These are phyloP conservation scores for Penicillium sp. DNA, from an alignment of 2,329 filamentous ascomycete species.

Conservation along the genomic window DNA sequence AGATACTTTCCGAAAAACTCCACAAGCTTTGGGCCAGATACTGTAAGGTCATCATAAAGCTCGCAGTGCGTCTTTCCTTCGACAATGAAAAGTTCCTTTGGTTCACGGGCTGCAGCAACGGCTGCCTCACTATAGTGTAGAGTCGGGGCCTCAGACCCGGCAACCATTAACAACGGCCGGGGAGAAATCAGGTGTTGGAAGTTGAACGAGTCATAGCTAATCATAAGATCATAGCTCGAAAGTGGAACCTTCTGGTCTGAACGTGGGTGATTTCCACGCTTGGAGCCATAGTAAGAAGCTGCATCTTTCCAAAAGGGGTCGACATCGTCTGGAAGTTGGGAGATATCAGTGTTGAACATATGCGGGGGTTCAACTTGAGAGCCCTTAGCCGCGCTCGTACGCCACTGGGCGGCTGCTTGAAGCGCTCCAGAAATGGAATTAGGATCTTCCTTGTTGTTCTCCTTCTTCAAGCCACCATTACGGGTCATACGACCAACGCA, in stretches of 20 bases:
- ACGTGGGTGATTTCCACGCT: conserved; percentile 25
- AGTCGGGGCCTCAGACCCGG: conserved; percentile 19
- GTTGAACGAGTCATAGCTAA: conserved; percentile 30
- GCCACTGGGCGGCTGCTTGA: conserved; percentile 8
- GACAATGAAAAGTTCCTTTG: conserved; percentile 39
- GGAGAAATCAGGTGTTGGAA: conserved; percentile 29
- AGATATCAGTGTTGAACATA: conserved; percentile 14
- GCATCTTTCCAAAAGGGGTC: conserved; percentile 13
- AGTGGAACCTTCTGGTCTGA: conserved; percentile 22
- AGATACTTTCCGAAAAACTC: conserved; percentile 4
- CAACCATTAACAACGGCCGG: conserved; percentile 31
- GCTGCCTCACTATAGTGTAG: conserved; percentile 18
- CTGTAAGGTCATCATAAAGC: conserved; percentile 6
- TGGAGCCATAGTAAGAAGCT: conserved; percentile 27
- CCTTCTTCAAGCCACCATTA: conserved; percentile 14
- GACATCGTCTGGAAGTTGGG: conserved; percentile 1
- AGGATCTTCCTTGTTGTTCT: conserved; percentile 15
- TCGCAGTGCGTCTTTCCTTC: conserved; percentile 36
- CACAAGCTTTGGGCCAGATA: not conserved
- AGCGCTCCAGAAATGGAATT: conserved; percentile 1
- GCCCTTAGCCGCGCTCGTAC: conserved; percentile 14
- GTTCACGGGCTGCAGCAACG: conserved; percentile 26
- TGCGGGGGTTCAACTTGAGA: conserved; percentile 21
- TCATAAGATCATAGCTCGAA: conserved; percentile 28
- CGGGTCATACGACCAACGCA: conserved; percentile 38